Percentiles rank a stretch among this genome's conserved stretches.
Conservation (phyloP, 768 basidiomycete genomes). For the Leucocoprinus leucothites region DNA sequence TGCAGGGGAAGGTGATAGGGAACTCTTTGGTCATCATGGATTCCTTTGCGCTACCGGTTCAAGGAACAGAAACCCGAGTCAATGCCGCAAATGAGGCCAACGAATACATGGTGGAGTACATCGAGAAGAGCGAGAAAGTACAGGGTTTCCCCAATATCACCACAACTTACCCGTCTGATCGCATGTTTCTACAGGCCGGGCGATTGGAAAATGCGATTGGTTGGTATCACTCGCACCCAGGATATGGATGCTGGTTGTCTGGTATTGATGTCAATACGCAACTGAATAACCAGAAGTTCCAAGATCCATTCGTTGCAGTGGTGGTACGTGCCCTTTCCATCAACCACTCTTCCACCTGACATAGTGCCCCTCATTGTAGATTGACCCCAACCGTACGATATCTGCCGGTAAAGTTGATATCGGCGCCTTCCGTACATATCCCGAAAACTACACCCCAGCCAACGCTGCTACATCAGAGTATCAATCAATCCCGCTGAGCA, state of each 20-base stretch:
- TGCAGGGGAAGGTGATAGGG: constrained; percentile 93
- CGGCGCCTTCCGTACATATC: constrained; percentile 97
- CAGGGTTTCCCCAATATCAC: not conserved
- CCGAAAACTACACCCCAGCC: constrained; percentile 90
- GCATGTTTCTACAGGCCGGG: constrained; percentile 52
- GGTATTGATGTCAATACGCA: constrained; percentile 99
- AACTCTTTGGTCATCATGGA: constrained; percentile 87
- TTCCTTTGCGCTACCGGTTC: constrained; percentile 94
- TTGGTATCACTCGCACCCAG: constrained; percentile 99
- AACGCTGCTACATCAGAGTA: constrained; percentile 73
- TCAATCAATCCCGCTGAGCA: constrained; percentile 93
- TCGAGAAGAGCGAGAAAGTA: constrained; percentile 78
- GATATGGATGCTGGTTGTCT: constrained; percentile 98
- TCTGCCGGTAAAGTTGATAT: constrained; percentile 99
- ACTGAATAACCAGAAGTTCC: constrained; percentile 89
- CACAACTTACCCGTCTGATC: not conserved
- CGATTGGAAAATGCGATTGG: constrained; percentile 86
- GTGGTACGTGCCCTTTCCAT: constrained; percentile 58
- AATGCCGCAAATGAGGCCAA: constrained; percentile 95
- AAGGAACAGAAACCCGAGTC: constrained; percentile 97
- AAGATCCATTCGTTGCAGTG: constrained; percentile 96
- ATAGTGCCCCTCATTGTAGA: constrained; percentile 39
- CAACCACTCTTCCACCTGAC: not conserved
- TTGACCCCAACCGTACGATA: constrained; percentile 97
- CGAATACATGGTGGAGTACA: constrained; percentile 98